phyloP scores from a whole-genome alignment of 2,329 filamentous ascomycete genomes.

The Thelonectria olida region DNA sequence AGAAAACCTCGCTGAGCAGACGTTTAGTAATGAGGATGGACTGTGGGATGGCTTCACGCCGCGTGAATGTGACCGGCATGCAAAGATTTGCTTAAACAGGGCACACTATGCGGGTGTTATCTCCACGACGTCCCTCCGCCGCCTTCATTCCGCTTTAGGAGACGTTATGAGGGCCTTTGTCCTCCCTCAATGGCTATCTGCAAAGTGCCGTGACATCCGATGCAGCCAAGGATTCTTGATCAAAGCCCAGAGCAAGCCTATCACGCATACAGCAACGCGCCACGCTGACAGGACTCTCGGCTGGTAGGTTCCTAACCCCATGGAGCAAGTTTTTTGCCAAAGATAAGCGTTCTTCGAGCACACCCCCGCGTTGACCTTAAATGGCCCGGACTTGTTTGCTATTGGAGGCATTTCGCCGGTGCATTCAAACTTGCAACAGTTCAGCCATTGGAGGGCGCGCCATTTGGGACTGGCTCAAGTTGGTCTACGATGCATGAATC shows the following conservation, averaged over 20 bases:
- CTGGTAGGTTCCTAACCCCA: slow-evolving; percentile 2
- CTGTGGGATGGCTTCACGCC: neutral
- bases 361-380: neutral
- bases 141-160: neutral
- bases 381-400: neutral
- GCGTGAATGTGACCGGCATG: neutral
- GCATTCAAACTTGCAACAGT: neutral
- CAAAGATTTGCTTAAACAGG: neutral
- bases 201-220: slow-evolving; percentile 11
- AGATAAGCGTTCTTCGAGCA: slow-evolving; percentile 4
- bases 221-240: neutral
- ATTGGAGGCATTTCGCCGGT: neutral
- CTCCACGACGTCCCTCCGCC: neutral
- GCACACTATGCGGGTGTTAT: slow-evolving; percentile 3
- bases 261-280: slow-evolving; percentile 1
- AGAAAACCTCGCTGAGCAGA: neutral
- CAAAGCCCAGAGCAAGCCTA: neutral
- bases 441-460: neutral
- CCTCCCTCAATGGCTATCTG: neutral
- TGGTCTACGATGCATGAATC: neutral
- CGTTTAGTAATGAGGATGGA: neutral
- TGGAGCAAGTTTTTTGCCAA: slow-evolving; percentile 10
- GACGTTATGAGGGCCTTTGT: neutral
- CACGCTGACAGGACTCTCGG: neutral
- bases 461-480: neutral